phyloP scores from a whole-genome alignment of 2,329 filamentous ascomycete species.

The Microcyclosporella mali region DNA sequence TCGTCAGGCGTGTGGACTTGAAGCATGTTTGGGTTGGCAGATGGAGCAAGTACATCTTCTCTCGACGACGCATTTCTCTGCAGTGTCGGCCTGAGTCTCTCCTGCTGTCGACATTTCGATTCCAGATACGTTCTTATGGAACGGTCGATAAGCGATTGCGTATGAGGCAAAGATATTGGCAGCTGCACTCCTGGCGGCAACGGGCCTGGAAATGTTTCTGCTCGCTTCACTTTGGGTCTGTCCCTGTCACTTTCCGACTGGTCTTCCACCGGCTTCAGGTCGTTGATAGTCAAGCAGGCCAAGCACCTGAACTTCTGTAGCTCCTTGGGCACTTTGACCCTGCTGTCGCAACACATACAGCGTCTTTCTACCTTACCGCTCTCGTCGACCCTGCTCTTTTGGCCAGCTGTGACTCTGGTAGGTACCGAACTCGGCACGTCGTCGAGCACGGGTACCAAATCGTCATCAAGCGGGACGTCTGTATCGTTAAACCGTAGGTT shows the following conservation, averaged over 20 bases:
- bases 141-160: constrained; percentile 51
- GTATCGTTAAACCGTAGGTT: constrained; percentile 24
- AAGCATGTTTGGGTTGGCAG: neutral
- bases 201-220: constrained; percentile 15
- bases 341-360: constrained; percentile 80
- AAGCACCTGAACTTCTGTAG: constrained; percentile 73
- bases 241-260: constrained; percentile 17
- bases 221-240: constrained; percentile 11
- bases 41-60: constrained; percentile 2
- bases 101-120: constrained; percentile 21
- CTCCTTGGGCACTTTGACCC: constrained; percentile 70
- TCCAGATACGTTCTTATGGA: constrained; percentile 49
- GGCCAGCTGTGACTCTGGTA: constrained; percentile 25
- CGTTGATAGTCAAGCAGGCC: constrained; percentile 78
- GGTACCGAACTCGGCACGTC: constrained; percentile 29
- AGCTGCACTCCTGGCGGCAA: constrained; percentile 15
- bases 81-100: constrained; percentile 1
- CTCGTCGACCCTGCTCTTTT: constrained; percentile 30
- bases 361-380: constrained; percentile 60
- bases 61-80: constrained; percentile 3
- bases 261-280: constrained; percentile 45
- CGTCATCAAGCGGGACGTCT: constrained; percentile 39
- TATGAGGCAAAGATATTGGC: constrained; percentile 56
- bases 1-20: constrained; percentile 2
- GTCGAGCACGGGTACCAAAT: constrained; percentile 36